phyloP scores from a whole-genome alignment of 2,329 filamentous ascomycete species.

The Fusarium palustre region DNA sequence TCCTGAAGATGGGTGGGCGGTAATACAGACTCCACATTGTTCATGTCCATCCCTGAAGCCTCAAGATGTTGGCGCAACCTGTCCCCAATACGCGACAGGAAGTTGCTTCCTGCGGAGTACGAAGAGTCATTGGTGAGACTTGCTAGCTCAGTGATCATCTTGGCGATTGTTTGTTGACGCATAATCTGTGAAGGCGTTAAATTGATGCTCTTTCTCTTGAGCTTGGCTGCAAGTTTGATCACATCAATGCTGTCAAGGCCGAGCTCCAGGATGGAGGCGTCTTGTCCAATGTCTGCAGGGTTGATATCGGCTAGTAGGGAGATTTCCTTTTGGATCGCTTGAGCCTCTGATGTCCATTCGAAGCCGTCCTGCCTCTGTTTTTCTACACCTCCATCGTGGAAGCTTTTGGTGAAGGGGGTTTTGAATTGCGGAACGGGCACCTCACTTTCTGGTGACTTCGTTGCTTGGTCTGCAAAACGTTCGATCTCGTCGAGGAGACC shows the following conservation, averaged over 20 bases:
- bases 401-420: background rate
- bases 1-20: slow-evolving; percentile 89
- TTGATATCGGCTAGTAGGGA: slow-evolving; percentile 69
- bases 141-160: slow-evolving; percentile 58
- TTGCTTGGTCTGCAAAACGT: slow-evolving; percentile 24
- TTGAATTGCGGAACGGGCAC: slow-evolving; percentile 13
- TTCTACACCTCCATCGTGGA: background rate
- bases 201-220: slow-evolving; percentile 70
- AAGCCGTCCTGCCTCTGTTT: slow-evolving; percentile 60
- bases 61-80: slow-evolving; percentile 56
- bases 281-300: slow-evolving; percentile 63
- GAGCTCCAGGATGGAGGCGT: slow-evolving; percentile 79
- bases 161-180: slow-evolving; percentile 74
- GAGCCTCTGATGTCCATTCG: slow-evolving; percentile 68
- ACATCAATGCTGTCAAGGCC: slow-evolving; percentile 93
- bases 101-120: background rate
- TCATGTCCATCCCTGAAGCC: slow-evolving; percentile 50
- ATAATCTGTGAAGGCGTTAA: slow-evolving; percentile 83
- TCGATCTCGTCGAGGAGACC: slow-evolving; percentile 55
- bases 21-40: slow-evolving; percentile 68
- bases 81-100: slow-evolving; percentile 41
- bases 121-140: background rate
- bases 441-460: slow-evolving; percentile 15
- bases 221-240: slow-evolving; percentile 81
- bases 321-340: slow-evolving; percentile 69